These are phyloP conservation scores for Ophiostoma triangulosporum DNA, from an alignment of 2,329 filamentous ascomycete species.

Conservation along the genomic window DNA sequence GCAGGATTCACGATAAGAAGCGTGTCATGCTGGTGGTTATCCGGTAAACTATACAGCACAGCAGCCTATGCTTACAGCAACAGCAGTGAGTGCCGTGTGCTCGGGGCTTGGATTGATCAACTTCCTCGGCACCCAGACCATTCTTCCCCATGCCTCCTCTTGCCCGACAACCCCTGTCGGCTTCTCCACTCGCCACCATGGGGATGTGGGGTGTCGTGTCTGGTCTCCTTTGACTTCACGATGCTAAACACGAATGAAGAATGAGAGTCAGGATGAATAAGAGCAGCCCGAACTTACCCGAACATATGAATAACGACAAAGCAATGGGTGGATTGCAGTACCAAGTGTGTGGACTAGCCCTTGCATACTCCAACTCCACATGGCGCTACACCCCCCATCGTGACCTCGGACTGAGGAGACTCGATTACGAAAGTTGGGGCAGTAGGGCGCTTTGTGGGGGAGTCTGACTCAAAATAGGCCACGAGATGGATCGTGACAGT, in stretches of 20 bases:
- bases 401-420: constrained; percentile 6
- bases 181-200: background rate
- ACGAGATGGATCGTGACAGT: background rate
- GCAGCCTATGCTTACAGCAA: too few species aligned
- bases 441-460: background rate
- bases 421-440: background rate
- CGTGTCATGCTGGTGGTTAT: too few species aligned
- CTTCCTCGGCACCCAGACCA: background rate
- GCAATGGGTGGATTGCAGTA: too few species aligned
- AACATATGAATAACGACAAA: background rate
- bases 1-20: background rate
- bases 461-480: background rate
- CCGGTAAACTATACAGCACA: too few species aligned
- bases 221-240: background rate
- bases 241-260: background rate
- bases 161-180: background rate
- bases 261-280: background rate
- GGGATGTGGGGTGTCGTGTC: background rate
- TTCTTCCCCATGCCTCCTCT: background rate
- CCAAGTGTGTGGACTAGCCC: background rate
- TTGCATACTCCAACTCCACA: background rate
- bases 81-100: too few species aligned
- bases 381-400: constrained; percentile 6
- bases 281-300: background rate
- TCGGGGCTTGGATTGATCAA: too few species aligned